Evolutionary conservation across 345 rosid species (phyloP).

Genomic region (Jatropha curcas): DNA sequence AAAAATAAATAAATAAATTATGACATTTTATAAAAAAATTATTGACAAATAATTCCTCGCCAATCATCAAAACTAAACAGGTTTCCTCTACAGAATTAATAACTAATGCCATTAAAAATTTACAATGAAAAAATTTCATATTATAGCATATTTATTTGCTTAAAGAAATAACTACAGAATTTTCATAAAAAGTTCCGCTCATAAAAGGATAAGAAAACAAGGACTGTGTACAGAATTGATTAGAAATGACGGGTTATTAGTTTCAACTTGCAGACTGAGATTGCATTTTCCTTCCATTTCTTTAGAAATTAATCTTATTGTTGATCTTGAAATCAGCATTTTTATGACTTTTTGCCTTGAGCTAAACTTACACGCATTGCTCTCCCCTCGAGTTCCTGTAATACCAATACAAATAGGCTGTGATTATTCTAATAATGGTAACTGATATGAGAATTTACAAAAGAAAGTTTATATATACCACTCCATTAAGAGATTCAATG

Average conservation of each 20-base stretch:
- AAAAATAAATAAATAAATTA: no score
- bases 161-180: neutral
- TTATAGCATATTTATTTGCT: neutral
- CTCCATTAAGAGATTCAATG: conserved; percentile 61
- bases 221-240: no score
- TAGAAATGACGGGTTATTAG: neutral
- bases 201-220: no score
- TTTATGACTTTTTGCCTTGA: conserved; percentile 55
- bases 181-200: neutral
- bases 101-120: no score
- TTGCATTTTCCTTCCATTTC: conserved; percentile 8
- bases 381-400: conserved; percentile 74
- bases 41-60: no score
- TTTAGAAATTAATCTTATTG: neutral
- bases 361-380: conserved; percentile 75
- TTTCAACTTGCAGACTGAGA: neutral
- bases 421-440: neutral
- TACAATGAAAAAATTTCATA: no score
- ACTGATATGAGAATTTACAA: neutral
- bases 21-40: no score
- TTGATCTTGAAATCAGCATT: neutral
- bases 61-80: no score
- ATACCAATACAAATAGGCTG: conserved; percentile 5
- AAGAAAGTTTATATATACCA: conserved; percentile 32
- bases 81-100: no score